phyloP scores from a whole-genome alignment of 1,284 basidiomycete genomes.

The Malassezia arunalokei region DNA sequence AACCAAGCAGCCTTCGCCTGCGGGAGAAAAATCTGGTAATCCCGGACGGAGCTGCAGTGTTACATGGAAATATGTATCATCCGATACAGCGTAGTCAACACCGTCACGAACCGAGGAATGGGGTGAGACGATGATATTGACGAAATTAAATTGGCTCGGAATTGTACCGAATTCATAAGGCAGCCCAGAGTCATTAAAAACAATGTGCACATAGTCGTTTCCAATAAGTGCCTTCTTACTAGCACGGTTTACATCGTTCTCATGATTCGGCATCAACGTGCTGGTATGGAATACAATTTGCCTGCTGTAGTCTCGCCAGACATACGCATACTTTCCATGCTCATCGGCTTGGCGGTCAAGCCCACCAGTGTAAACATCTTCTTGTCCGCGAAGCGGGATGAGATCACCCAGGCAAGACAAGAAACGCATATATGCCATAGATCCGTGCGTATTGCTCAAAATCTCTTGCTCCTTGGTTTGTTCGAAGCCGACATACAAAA shows the following conservation, averaged over 20 bases:
- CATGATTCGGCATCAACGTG: constrained; percentile 76
- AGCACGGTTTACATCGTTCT: constrained; percentile 25
- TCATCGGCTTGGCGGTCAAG: constrained; percentile 80
- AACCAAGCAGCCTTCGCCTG: constrained; percentile 40
- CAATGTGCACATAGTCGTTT: constrained; percentile 53
- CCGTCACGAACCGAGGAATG: constrained; percentile 31
- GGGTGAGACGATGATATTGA: constrained; percentile 75
- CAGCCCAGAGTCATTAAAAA: constrained; percentile 65
- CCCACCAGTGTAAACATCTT: constrained; percentile 84
- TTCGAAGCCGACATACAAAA: constrained; percentile 86
- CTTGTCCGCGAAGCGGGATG: constrained; percentile 66
- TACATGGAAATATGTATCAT: constrained; percentile 40
- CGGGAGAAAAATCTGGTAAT: constrained; percentile 39
- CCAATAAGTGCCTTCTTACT: constrained; percentile 44
- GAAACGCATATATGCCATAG: constrained; percentile 85
- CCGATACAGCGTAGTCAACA: constrained; percentile 36
- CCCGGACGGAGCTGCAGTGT: constrained; percentile 35
- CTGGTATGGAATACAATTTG: constrained; percentile 92
- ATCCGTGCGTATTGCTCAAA: constrained; percentile 78
- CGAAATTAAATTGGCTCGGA: constrained; percentile 84
- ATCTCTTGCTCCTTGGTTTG: constrained; percentile 78
- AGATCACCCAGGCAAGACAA: constrained; percentile 76
- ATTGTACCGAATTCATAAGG: constrained; percentile 80
- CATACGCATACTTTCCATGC: constrained; percentile 54
- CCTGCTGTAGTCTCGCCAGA: constrained; percentile 96